Percentiles rank a stretch among this genome's conserved stretches.
Evolutionary conservation across 169 alveolate species (phyloP).

Genomic region (Plasmodium vinckei): DNA sequence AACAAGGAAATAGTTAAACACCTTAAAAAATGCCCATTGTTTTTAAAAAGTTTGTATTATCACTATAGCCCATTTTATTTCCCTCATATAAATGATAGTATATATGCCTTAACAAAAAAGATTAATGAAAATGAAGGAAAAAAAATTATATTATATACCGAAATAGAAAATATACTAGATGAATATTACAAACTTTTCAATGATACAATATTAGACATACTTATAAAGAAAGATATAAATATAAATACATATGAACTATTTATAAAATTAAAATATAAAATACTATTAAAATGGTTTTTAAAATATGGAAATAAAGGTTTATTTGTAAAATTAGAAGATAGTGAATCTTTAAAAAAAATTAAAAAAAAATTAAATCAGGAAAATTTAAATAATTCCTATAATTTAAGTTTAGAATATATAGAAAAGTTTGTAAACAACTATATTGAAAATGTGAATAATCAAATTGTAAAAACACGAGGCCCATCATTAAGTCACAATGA

Average conservation of each 20-base stretch:
- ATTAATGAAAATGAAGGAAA: not conserved
- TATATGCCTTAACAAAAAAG: not conserved
- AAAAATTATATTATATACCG: not conserved
- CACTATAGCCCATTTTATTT: slow-evolving; percentile 45
- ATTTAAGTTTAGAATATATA: not conserved
- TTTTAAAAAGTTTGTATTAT: slow-evolving; percentile 22
- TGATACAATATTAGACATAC: slow-evolving; percentile 5
- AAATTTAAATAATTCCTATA: not conserved
- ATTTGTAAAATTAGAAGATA: not conserved
- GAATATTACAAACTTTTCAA: slow-evolving; percentile 19
- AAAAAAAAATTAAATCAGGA: not conserved
- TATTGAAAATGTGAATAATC: not conserved
- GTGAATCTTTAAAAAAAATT: slow-evolving; percentile 8
- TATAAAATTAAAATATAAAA: slow-evolving; percentile 22
- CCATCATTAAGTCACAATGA: not conserved
- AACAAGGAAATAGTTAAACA: slow-evolving; percentile 20
- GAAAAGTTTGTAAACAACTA: not conserved
- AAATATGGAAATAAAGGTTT: slow-evolving; percentile 25
- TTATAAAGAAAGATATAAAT: slow-evolving; percentile 22
- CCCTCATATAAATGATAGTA: slow-evolving; percentile 42
- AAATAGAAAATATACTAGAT: slow-evolving; percentile 9
- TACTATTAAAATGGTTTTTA: slow-evolving; percentile 14
- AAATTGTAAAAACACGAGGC: not conserved
- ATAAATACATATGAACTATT: slow-evolving; percentile 17
- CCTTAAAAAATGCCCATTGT: slow-evolving; percentile 61